Conservation (phyloP, 352 stramenopile species). For the Phytopythium sindhum region DNA sequence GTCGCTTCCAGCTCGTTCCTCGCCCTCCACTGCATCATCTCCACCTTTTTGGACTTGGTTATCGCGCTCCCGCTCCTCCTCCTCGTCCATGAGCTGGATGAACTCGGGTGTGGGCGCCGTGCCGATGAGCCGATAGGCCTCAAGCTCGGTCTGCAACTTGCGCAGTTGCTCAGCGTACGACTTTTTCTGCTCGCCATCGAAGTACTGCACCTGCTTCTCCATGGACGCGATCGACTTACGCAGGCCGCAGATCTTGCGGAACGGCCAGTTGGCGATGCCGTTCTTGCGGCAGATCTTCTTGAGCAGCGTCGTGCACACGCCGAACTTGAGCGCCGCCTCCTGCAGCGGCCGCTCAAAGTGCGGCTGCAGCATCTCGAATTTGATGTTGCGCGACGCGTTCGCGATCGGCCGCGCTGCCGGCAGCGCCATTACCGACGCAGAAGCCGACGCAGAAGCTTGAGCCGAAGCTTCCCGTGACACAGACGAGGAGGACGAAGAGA, state of each 20-base stretch:
- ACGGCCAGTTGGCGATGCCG: conserved; percentile 61
- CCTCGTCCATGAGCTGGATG: conserved; percentile 13
- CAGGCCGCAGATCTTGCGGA: conserved; percentile 50
- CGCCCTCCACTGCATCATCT: not conserved
- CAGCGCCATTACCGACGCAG: not conserved
- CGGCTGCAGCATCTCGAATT: conserved; percentile 46
- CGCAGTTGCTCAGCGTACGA: conserved; percentile 45
- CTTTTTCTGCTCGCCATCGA: conserved; percentile 50
- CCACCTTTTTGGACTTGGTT: not conserved
- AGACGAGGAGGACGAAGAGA: not conserved
- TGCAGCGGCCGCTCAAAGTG: conserved; percentile 59
- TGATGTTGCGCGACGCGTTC: conserved; percentile 51
- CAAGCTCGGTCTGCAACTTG: conserved; percentile 36
- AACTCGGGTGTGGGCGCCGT: conserved; percentile 33
- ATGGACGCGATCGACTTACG: conserved; percentile 61
- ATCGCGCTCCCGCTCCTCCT: not conserved
- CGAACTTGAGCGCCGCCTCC: conserved; percentile 47
- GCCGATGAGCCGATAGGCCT: conserved; percentile 43
- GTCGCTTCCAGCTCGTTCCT: not conserved
- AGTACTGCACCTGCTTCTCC: conserved; percentile 57
- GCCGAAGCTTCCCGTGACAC: not conserved
- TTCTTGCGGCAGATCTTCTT: conserved; percentile 71
- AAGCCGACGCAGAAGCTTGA: not conserved
- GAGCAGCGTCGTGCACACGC: conserved; percentile 59
- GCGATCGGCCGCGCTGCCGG: conserved; percentile 25